phyloP scores from a whole-genome alignment of 2,329 filamentous ascomycete genomes.

The Pseudogymnoascus sp. region DNA sequence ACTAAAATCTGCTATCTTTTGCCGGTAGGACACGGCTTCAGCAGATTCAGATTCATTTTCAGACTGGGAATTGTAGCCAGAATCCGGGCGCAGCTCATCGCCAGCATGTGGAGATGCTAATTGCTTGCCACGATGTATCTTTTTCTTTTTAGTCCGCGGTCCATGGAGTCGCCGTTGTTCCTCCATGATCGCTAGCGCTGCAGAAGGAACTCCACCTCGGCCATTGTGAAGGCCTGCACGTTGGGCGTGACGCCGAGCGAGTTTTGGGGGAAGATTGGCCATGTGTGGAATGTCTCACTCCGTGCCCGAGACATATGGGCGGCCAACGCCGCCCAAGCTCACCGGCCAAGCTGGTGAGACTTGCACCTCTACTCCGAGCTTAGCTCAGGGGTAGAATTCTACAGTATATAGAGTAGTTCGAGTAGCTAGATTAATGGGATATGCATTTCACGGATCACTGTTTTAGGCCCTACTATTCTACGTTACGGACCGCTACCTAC shows the following conservation, averaged over 20 bases:
- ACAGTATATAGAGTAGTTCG: too few species aligned
- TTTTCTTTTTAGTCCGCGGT: background rate
- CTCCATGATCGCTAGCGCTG: background rate
- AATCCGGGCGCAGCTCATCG: slow-evolving; percentile 9
- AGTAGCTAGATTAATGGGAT: too few species aligned
- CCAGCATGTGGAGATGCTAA: background rate
- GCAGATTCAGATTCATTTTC: slow-evolving; percentile 13
- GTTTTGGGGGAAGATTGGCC: background rate
- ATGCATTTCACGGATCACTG: too few species aligned
- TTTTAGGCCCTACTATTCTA: too few species aligned
- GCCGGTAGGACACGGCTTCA: slow-evolving; percentile 15
- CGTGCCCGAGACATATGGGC: too few species aligned
- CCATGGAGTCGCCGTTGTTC: background rate
- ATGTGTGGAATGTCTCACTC: too few species aligned
- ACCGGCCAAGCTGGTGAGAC: too few species aligned
- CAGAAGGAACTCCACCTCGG: background rate
- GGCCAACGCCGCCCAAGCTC: too few species aligned
- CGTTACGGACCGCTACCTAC: too few species aligned
- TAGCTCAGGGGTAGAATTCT: too few species aligned
- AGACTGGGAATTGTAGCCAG: slow-evolving; percentile 16
- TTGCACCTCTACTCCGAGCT: too few species aligned
- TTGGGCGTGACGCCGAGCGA: background rate
- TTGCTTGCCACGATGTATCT: background rate
- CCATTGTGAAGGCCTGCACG: background rate
- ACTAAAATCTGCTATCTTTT: slow-evolving; percentile 17